Base-by-base conservation (phyloP, 1,284 basidiomycete species). In the Golubevia pallescens region DNA sequence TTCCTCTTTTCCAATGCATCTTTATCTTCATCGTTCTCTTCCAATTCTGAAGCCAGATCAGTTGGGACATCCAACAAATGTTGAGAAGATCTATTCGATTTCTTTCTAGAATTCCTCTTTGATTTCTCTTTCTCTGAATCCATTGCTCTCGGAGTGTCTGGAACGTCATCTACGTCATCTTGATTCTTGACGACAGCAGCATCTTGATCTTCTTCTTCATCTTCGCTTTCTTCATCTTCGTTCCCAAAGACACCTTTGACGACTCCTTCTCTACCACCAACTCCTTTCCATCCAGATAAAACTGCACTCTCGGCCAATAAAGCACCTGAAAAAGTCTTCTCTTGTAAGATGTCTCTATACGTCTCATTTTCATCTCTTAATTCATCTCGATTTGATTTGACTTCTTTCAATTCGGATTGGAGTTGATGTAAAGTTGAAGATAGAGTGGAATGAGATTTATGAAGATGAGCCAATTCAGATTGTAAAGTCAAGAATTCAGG, bases 261-360 rank as follows among this genome's bases (percentile, higher is more conserved):
- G 16, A 16, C 42, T 13, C 42, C 42, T 48, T 48, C 42, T 48
- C 42, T 48, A 48, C 42, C 42, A 13, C 42, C 42, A 13, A 10
- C 42, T 10, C 42, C 42, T 16, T 48, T 48, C 42, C 42, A 48
- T 13, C 42, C 42, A 48, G 10, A 13, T 48, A 48, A 48, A 48
- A 79, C 71, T 8, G 75, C 75, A 34, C 73, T 77, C 28, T 77
- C 73, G 53, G 67, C 68, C 53, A 77, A 68, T 53, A 77, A 58
- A 1, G 73, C 75, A 14, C 75, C 77, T 56, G 73, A 75, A 53
- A 79, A 71, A 0, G 77, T 78, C 69, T 77, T 77, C 53, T 79
- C 77, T 56, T 79, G 71, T 1, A 79, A 62, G 23, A 79, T 73
- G 61, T 74, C 75, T 62, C 75, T 71, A 57, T 73, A 75, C 1